Base-by-base conservation (phyloP, 208 protist species). In the Acanthamoeba castellanii region DNA sequence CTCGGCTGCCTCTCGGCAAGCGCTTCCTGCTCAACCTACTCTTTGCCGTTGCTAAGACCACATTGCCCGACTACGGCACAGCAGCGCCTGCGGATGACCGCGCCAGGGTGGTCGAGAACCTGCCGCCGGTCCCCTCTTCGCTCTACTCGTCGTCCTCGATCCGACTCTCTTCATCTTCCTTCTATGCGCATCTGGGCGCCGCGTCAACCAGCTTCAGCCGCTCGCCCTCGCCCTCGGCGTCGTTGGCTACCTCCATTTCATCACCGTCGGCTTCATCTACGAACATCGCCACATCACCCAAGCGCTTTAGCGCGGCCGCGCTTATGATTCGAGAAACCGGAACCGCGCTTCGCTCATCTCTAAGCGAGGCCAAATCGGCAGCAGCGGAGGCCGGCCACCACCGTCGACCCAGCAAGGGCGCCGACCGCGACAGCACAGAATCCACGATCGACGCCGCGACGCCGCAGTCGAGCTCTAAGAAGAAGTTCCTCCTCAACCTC, bases 51-150 rank as follows among this genome's bases (percentile, higher is more conserved):
- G 72, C 72, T 11, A 50, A 50, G 37, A 52, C 8, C 9, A 22
- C 22, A 6, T n/a, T 81, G 9, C 34, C 30, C 30, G 68, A 76
- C 14, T 45, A 8, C 68, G 34, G 18, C 68, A 13, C 11, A 0
- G 68, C 20, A 11, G 27, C 68, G 9, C 32, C 34, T 22, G 66
- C 27, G 13, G 68, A 45, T n/a, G 30, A 81, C 59, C 59, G 59
- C 6, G 25, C 59, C 0, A 66, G 59, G 22, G 59, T n/a, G 7
- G 59, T 66, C 7, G 72, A 81, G 18, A 81, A 81, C 72, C 37
- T 81, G 37, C 72, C 72, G 42, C 34, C 70, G n/a, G 27, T 81
- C 72, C 72, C 72, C 72, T 13, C 72, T 6, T 81, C 72, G 66
- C 16, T 74, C 37, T 3, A n/a, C 18, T 81, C 72, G 11, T 42